These are phyloP conservation scores for Fraxinus cuspidata DNA, from an alignment of 257 asterid genomes.

Conservation along the genomic window DNA sequence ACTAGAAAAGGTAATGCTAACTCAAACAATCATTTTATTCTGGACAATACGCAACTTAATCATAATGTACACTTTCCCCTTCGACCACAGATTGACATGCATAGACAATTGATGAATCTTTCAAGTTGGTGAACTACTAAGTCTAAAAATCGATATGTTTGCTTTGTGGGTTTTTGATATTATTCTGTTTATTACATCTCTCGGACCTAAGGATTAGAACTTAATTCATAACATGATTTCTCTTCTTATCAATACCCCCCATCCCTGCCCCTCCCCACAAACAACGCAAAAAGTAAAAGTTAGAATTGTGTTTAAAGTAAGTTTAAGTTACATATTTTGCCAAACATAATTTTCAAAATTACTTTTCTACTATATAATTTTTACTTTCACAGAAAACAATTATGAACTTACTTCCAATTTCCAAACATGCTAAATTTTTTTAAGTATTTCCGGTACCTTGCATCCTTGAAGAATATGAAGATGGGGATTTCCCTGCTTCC, in stretches of 20 bases:
- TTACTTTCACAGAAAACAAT: background rate
- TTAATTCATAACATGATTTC: background rate
- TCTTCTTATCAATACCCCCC: background rate
- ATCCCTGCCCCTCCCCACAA: background rate
- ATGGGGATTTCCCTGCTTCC: constrained; percentile 2
- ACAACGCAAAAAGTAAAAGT: background rate
- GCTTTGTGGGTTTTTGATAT: background rate
- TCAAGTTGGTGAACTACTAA: background rate
- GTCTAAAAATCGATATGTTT: background rate
- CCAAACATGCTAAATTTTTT: background rate
- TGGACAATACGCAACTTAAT: background rate
- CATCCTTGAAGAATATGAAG: constrained; percentile 2
- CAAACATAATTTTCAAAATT: background rate
- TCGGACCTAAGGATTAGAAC: background rate
- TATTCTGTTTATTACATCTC: background rate
- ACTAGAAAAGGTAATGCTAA: background rate
- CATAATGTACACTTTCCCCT: background rate
- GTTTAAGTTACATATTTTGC: background rate
- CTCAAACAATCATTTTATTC: background rate
- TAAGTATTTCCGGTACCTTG: background rate
- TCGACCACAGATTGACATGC: background rate
- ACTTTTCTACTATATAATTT: background rate
- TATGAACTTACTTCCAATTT: background rate
- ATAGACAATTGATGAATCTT: background rate
- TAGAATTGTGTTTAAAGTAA: background rate